A percentile compares a stretch with the other conserved stretches of the same genome.
These are phyloP conservation scores for Simmondsia chinensis DNA, from an alignment of 148 eudicot genomes.

Conservation along the genomic window DNA sequence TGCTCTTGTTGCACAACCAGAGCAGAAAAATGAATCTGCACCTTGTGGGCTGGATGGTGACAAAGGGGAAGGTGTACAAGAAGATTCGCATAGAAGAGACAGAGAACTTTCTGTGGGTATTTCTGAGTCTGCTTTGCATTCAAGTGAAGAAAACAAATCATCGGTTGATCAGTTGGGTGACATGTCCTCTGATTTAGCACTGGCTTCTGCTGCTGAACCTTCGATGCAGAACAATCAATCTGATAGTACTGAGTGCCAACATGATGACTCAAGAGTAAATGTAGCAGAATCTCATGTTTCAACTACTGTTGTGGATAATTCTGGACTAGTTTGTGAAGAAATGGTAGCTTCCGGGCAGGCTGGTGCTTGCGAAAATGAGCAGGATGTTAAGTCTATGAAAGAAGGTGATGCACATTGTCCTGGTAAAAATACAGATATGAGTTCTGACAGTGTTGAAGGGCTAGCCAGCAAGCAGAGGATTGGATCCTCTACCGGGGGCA, in stretches of 20 bases:
- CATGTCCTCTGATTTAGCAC: constrained; percentile 6
- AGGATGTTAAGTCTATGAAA: constrained; percentile 15
- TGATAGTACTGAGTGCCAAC: constrained; percentile 9
- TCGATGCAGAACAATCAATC: constrained; percentile 1
- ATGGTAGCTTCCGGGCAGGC: constrained; percentile 7
- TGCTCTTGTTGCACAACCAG: constrained; percentile 7
- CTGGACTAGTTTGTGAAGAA: constrained; percentile 10
- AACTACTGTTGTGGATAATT: constrained; percentile 7
- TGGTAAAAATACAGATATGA: constrained; percentile 15
- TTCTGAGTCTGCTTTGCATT: constrained; percentile 15
- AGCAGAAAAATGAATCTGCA: constrained; percentile 9
- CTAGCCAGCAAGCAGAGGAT: constrained; percentile 8
- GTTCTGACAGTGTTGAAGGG: constrained; percentile 10
- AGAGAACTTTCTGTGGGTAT: too few relatives aligned
- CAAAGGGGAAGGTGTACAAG: constrained; percentile 10
- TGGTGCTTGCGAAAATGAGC: constrained; percentile 9
- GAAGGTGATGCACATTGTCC: constrained; percentile 10
- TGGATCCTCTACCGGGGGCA: constrained; percentile 13
- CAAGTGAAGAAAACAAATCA: constrained; percentile 3
- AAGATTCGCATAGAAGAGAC: background rate
- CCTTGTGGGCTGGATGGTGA: constrained; percentile 8
- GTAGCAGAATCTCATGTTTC: constrained; percentile 6
- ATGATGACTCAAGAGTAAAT: constrained; percentile 5
- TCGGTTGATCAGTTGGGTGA: background rate
- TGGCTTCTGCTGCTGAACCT: constrained; percentile 13